These are phyloP conservation scores for Trametes pubescens DNA, from an alignment of 1,284 basidiomycete genomes.

Conservation along the genomic window DNA sequence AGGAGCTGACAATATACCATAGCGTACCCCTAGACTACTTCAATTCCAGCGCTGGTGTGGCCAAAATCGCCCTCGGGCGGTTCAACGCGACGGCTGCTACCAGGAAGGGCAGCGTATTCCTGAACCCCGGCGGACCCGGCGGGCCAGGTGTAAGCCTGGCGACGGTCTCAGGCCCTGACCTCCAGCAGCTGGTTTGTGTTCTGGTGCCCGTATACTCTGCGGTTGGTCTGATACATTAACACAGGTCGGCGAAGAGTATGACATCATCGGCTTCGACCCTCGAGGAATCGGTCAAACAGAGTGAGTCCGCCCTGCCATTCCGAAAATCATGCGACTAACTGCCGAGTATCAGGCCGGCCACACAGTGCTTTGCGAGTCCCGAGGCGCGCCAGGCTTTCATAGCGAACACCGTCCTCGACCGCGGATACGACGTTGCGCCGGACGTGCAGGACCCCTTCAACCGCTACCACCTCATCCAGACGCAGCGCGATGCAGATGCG, in stretches of 20 bases:
- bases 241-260: constrained; percentile 45
- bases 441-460: constrained; percentile 40
- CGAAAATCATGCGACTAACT: neutral
- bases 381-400: constrained; percentile 44
- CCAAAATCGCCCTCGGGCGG: constrained; percentile 36
- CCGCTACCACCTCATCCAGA: constrained; percentile 43
- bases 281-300: constrained; percentile 49
- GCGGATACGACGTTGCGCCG: constrained; percentile 46
- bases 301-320: constrained; percentile 29
- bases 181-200: constrained; percentile 32
- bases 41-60: constrained; percentile 34
- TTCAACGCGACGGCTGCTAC: constrained; percentile 33
- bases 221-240: neutral
- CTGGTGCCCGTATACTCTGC: neutral
- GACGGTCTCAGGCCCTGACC: constrained; percentile 13
- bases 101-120: constrained; percentile 36
- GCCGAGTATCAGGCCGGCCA: constrained; percentile 39
- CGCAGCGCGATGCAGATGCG: constrained; percentile 45
- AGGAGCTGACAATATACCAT: neutral
- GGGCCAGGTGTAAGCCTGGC: constrained; percentile 31
- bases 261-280: constrained; percentile 54
- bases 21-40: constrained; percentile 41
- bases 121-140: constrained; percentile 40
- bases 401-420: constrained; percentile 47
- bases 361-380: constrained; percentile 46